These are phyloP conservation scores for Puccinia hordei DNA, from an alignment of 1,284 basidiomycete genomes.

Conservation along the genomic window DNA sequence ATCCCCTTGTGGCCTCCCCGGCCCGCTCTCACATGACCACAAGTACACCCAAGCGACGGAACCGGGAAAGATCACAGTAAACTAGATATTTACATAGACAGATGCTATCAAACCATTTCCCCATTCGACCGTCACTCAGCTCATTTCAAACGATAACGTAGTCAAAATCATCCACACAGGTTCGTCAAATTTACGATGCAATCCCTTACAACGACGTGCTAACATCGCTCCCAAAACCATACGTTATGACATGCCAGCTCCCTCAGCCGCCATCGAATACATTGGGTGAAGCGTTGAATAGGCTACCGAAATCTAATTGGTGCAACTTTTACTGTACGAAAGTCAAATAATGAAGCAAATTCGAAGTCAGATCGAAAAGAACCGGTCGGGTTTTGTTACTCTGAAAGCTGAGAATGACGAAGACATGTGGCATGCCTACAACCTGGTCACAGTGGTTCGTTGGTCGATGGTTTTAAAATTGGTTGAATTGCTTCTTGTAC, in stretches of 20 bases:
- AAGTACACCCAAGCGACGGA: neutral
- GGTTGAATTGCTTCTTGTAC: neutral
- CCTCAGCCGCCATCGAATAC: neutral
- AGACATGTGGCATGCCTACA: conserved; percentile 49
- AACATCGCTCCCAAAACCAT: neutral
- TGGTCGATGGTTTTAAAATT: neutral
- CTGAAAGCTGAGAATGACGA: conserved; percentile 46
- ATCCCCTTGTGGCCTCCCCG: neutral
- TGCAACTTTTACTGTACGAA: neutral
- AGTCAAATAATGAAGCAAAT: conserved; percentile 29
- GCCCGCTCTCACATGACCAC: neutral
- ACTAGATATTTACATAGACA: too few relatives aligned
- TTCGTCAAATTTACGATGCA: neutral
- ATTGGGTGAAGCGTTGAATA: too few relatives aligned
- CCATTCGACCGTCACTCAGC: neutral
- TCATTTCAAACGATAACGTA: neutral
- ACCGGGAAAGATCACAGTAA: neutral
- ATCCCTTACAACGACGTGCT: neutral
- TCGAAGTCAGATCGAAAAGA: conserved; percentile 44
- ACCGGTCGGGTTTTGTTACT: conserved; percentile 24
- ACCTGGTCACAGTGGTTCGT: conserved; percentile 39
- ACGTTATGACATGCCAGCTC: neutral
- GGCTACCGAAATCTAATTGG: too few relatives aligned
- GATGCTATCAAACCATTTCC: conserved; percentile 7
- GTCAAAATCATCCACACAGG: neutral